These are phyloP conservation scores for Hylodesmum podocarpum DNA, from an alignment of 306 rosid species.

Conservation along the genomic window DNA sequence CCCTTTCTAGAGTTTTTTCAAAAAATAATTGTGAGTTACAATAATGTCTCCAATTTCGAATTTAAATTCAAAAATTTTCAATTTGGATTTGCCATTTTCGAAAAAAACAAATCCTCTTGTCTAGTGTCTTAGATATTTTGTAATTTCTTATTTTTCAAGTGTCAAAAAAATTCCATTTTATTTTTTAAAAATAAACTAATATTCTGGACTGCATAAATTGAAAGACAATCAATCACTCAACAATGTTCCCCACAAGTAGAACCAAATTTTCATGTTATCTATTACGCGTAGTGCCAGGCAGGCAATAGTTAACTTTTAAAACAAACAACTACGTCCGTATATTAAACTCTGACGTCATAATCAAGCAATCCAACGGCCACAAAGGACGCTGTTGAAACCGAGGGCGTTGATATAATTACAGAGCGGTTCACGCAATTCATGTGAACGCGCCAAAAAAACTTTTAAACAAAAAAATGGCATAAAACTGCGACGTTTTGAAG, in stretches of 20 bases:
- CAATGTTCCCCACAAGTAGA: not conserved
- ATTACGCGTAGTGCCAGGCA: conserved; percentile 17
- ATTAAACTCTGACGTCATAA: not conserved
- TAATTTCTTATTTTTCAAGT: not conserved
- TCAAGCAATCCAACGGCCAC: conserved; percentile 29
- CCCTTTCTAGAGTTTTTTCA: not conserved
- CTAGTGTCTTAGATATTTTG: not conserved
- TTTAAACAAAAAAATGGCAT: not conserved
- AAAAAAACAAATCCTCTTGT: not conserved
- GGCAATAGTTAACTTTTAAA: not conserved
- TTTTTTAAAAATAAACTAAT: not conserved
- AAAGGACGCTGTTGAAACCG: not conserved
- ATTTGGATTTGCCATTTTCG: not conserved
- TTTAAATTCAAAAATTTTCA: not conserved
- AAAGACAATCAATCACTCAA: not conserved
- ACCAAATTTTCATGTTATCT: conserved; percentile 11
- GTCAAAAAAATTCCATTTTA: not conserved
- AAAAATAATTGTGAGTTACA: not conserved
- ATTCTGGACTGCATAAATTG: not conserved
- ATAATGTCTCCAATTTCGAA: not conserved
- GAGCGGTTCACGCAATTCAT: conserved; percentile 13
- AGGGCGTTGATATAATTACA: not conserved
- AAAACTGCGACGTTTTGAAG: not conserved
- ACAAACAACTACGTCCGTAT: conserved; percentile 22
- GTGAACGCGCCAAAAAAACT: conserved; percentile 28